Conservation (phyloP, 2,329 filamentous ascomycete genomes). For the Fusarium sp. region DNA sequence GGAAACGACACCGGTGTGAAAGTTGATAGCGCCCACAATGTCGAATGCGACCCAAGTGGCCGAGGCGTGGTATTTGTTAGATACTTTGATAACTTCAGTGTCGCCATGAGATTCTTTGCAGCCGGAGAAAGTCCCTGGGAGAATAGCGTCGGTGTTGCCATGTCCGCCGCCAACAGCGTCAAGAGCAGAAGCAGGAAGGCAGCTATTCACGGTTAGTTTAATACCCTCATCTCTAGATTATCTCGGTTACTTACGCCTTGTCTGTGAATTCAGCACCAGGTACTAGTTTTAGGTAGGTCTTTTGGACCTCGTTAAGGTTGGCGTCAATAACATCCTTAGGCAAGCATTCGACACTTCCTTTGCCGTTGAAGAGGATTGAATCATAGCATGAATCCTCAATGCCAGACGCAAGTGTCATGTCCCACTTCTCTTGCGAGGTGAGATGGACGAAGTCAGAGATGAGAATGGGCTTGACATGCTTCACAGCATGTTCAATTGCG, state of each 20-base stretch:
- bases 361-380: slow-evolving; percentile 73
- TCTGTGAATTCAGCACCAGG: slow-evolving; percentile 56
- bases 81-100: slow-evolving; percentile 61
- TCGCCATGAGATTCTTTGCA: slow-evolving; percentile 64
- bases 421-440: slow-evolving; percentile 64
- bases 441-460: slow-evolving; percentile 71
- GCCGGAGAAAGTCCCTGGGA: slow-evolving; percentile 59
- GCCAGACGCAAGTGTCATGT: slow-evolving; percentile 60
- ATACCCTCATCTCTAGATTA: fast-evolving
- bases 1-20: slow-evolving; percentile 61
- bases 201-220: slow-evolving; percentile 33
- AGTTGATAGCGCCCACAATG: slow-evolving; percentile 66
- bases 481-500: slow-evolving; percentile 66
- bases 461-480: slow-evolving; percentile 62
- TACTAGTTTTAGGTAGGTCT: slow-evolving; percentile 48
- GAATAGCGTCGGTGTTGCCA: slow-evolving; percentile 57
- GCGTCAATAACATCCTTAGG: slow-evolving; percentile 60
- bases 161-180: slow-evolving; percentile 53
- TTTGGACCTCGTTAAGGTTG: slow-evolving; percentile 54
- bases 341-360: slow-evolving; percentile 69
- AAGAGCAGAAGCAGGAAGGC: slow-evolving; percentile 55
- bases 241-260: slow-evolving; percentile 54
- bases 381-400: slow-evolving; percentile 71
- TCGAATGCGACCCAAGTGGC: slow-evolving; percentile 67
- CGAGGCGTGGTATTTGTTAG: slow-evolving; percentile 48